Conservation (phyloP, 2,329 filamentous ascomycete species). For the Nemania serpens region DNA sequence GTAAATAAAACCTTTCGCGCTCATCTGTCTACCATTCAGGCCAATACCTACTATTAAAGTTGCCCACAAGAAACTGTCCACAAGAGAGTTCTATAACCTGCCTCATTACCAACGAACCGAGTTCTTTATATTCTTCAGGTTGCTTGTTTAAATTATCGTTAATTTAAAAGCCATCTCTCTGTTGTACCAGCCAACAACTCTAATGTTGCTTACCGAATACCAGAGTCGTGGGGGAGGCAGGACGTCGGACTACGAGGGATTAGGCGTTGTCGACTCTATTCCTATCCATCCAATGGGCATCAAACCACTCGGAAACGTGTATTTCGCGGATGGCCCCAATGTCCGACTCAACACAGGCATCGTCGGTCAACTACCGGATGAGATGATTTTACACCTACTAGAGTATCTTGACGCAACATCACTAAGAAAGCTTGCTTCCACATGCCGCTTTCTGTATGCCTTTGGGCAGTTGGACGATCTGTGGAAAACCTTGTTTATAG, state of each 20-base stretch:
- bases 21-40: no score
- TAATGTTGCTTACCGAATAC: slow-evolving; percentile 36
- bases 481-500: slow-evolving; percentile 84
- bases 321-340: slow-evolving; percentile 67
- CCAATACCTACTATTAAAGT: background rate
- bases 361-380: slow-evolving; percentile 76
- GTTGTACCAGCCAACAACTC: background rate
- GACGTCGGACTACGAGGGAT: slow-evolving; percentile 22
- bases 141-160: background rate
- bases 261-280: slow-evolving; percentile 53
- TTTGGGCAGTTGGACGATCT: slow-evolving; percentile 84
- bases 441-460: slow-evolving; percentile 85
- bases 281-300: slow-evolving; percentile 81
- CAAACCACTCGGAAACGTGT: slow-evolving; percentile 85
- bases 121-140: no score
- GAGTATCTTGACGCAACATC: slow-evolving; percentile 71
- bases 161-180: background rate
- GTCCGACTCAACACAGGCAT: slow-evolving; percentile 68
- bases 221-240: slow-evolving; percentile 28
- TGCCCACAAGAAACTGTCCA: slow-evolving; percentile 1
- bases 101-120: no score
- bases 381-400: slow-evolving; percentile 74
- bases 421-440: slow-evolving; percentile 70
- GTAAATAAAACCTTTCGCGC: no score
- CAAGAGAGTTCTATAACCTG: background rate